phyloP scores from a whole-genome alignment of 225 moss, liverwort and hornwort species.

The Takakia lepidozioides region DNA sequence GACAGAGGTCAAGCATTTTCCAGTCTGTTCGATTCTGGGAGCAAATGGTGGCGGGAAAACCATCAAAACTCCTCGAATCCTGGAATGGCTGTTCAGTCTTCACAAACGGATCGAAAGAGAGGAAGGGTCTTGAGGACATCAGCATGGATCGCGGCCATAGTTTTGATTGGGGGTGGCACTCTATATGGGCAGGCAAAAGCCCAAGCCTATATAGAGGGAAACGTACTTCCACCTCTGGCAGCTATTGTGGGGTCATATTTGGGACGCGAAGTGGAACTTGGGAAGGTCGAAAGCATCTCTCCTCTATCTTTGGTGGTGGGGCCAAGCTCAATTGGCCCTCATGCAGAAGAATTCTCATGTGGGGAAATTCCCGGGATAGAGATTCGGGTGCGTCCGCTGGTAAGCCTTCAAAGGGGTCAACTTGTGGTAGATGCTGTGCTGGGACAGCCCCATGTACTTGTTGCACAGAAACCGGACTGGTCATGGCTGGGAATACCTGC shows the following conservation, averaged over 20 bases:
- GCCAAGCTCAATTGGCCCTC: constrained; percentile 75
- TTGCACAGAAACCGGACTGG: constrained; percentile 95
- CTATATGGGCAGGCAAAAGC: constrained; percentile 84
- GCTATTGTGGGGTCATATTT: constrained; percentile 65
- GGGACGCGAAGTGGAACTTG: constrained; percentile 78
- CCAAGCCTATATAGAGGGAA: constrained; percentile 70
- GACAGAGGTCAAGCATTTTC: constrained; percentile 17
- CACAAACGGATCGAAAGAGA: constrained; percentile 43
- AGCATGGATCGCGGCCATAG: constrained; percentile 78
- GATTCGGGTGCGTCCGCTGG: constrained; percentile 71
- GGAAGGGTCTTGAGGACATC: constrained; percentile 55
- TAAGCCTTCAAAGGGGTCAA: constrained; percentile 75
- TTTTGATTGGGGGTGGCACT: constrained; percentile 71
- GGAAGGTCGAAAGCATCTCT: constrained; percentile 75
- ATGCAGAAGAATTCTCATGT: constrained; percentile 84
- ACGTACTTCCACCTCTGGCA: constrained; percentile 71
- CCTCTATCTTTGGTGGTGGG: constrained; percentile 74
- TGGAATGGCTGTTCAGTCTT: constrained; percentile 31
- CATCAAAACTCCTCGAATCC: constrained; percentile 34
- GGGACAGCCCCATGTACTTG: constrained; percentile 72
- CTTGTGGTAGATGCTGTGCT: constrained; percentile 80
- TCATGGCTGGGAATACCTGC: constrained; percentile 87
- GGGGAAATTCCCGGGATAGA: constrained; percentile 78
- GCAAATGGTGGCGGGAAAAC: constrained; percentile 47
- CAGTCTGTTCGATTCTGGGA: constrained; percentile 26